Evolutionary conservation across 2,329 filamentous ascomycete genomes (phyloP), one percentile per base, ranked within the genome.

Genomic region (Cryoendolithus antarcticus): DNA sequence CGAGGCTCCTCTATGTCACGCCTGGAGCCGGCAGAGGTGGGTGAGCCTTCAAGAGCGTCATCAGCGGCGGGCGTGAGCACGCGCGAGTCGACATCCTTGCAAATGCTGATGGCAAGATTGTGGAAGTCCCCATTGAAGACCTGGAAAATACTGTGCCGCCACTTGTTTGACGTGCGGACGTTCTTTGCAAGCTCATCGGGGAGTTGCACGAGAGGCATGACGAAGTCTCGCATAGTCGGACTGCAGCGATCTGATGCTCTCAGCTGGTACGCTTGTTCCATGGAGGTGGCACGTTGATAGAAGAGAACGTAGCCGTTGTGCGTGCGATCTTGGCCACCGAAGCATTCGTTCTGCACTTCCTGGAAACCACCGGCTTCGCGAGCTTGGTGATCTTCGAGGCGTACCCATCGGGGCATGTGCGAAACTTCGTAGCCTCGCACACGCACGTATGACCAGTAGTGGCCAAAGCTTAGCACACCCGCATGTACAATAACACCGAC

Each of bases 261-360:
- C 10, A 15, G 21, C 9, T 9, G 30, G 19, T 51, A 51, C n/a
- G 57, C 53, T 33, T 58, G 51, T 6, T 68, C 65, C 40, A 88
- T 68, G 4, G 75, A 74, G 0, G 79, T 79, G 3, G 78, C 74
- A 35, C 91, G 77, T 58, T 95, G 83, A 58, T 98, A 98, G 60
- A 98, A 96, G 6, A 98, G 71, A 84, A 98, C 96, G 59, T 98
- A 98, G 9, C 89, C 91, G 57, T 86, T 96, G 67, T 59, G 54
- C 3, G 43, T 42, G 21, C 48, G 52, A 13, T 50, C 44, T 10
- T 80, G 63, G 1, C 65, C 65, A 24, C 66, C 65, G 42, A 86
- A 94, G 50, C 88, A 91, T 32, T 80, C 74, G 39, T 72, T 70
- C 43, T 83, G 77, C 62, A 96, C 81, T 13, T 76, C 71, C 1